These are phyloP conservation scores for Cubamyces lactineus DNA, from an alignment of 768 basidiomycete genomes.

Conservation along the genomic window DNA sequence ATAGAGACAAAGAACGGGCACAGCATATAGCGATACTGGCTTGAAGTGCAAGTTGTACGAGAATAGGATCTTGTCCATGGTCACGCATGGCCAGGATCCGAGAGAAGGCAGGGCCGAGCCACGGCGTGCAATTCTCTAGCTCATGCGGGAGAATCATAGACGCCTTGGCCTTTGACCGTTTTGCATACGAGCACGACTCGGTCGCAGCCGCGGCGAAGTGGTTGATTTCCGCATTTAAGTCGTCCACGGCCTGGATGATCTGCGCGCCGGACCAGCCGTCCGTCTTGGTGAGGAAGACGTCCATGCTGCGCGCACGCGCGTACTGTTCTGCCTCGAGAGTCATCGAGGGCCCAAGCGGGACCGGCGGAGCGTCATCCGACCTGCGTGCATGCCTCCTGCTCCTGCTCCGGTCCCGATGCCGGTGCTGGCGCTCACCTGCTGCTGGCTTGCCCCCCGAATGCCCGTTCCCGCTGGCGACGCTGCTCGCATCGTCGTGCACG, in stretches of 20 bases:
- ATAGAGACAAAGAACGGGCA: constrained; percentile 66
- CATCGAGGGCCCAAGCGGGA: constrained; percentile 23
- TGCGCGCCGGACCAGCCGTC: constrained; percentile 79
- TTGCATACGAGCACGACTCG: constrained; percentile 53
- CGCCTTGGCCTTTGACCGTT: constrained; percentile 25
- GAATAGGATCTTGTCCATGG: constrained; percentile 73
- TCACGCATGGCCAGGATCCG: constrained; percentile 64
- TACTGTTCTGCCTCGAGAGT: constrained; percentile 52
- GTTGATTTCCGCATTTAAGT: constrained; percentile 80
- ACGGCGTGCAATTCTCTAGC: constrained; percentile 55
- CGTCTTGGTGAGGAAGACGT: constrained; percentile 72
- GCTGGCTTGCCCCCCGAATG: background rate
- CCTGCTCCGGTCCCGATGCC: constrained; percentile 27
- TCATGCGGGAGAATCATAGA: constrained; percentile 13
- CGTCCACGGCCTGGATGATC: constrained; percentile 76
- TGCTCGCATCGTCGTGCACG: constrained; percentile 11
- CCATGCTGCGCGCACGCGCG: constrained; percentile 59
- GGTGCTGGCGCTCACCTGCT: constrained; percentile 12
- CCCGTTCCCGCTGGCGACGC: constrained; percentile 3
- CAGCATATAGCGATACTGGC: constrained; percentile 70
- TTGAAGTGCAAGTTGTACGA: constrained; percentile 78
- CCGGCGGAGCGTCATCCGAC: constrained; percentile 30
- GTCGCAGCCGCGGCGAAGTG: constrained; percentile 78
- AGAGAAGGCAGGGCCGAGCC: constrained; percentile 66
- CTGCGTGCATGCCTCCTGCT: constrained; percentile 25